Conservation (phyloP, 2,329 filamentous ascomycete species). For the Colletotrichum somersetense region DNA sequence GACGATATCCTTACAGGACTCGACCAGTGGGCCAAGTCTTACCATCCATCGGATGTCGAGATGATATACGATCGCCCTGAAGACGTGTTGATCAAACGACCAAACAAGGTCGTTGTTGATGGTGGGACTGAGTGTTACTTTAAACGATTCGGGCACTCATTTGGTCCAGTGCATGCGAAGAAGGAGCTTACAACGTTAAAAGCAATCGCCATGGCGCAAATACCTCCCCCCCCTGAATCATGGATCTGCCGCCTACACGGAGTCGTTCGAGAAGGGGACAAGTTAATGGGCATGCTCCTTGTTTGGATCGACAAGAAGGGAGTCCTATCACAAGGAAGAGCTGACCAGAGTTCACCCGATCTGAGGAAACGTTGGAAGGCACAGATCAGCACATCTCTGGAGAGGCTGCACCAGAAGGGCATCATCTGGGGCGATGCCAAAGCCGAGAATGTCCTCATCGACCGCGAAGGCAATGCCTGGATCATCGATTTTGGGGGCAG, state of each 20-base stretch:
- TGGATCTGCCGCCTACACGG: conserved; percentile 43
- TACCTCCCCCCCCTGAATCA: conserved; percentile 35
- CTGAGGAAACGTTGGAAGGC: conserved; percentile 41
- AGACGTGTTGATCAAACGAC: conserved; percentile 44
- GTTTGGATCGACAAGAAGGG: conserved; percentile 14
- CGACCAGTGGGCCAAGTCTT: conserved; percentile 44
- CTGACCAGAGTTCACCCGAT: conserved; percentile 17
- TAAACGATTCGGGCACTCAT: conserved; percentile 31
- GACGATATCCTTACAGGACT: conserved; percentile 43
- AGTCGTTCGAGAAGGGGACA: conserved; percentile 34
- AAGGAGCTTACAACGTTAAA: conserved; percentile 42
- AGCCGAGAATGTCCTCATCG: conserved; percentile 49
- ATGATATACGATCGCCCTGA: conserved; percentile 41
- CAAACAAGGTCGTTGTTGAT: conserved; percentile 42
- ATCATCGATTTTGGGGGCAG: conserved; percentile 50
- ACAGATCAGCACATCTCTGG: conserved; percentile 42
- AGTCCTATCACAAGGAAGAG: conserved; percentile 18
- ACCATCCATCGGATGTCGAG: conserved; percentile 42
- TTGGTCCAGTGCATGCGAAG: conserved; percentile 32
- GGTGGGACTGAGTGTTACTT: conserved; percentile 44
- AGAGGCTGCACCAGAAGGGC: conserved; percentile 42
- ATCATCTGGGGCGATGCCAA: conserved; percentile 51
- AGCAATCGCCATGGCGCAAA: conserved; percentile 33
- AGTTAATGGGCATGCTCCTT: conserved; percentile 18
- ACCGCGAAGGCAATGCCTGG: conserved; percentile 48